Percentiles rank a stretch among this genome's conserved stretches.
Conservation (phyloP, 257 asterid species). For the Thymus quinquecostatus region DNA sequence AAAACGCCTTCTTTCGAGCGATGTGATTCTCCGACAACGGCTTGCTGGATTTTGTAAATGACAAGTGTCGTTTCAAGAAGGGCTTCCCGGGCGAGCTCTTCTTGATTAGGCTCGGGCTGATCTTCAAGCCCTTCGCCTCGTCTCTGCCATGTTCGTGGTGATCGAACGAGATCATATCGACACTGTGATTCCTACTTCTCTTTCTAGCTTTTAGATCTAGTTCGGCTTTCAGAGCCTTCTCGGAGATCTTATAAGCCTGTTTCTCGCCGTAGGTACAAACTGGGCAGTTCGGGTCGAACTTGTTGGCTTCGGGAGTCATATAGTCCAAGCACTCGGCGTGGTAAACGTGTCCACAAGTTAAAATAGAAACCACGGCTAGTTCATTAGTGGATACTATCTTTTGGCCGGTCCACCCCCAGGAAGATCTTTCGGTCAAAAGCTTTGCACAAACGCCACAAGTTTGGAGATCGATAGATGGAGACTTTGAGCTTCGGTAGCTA, state of each 20-base stretch:
- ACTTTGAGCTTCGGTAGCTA: conserved; percentile 52
- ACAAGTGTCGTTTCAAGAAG: conserved; percentile 77
- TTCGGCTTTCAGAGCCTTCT: conserved; percentile 76
- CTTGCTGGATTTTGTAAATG: conserved; percentile 57
- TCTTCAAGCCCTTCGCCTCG: conserved; percentile 43
- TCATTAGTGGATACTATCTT: conserved; percentile 67
- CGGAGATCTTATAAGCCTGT: conserved; percentile 71
- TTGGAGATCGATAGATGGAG: conserved; percentile 61
- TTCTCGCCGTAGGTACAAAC: conserved; percentile 90
- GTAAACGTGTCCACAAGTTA: conserved; percentile 85
- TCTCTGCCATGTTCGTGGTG: conserved; percentile 44
- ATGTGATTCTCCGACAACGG: conserved; percentile 53
- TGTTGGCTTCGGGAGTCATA: conserved; percentile 84
- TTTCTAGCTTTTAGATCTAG: conserved; percentile 63
- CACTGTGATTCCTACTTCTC: conserved; percentile 51
- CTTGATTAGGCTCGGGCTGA: conserved; percentile 35
- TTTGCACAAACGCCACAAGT: conserved; percentile 83
- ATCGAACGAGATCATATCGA: conserved; percentile 46
- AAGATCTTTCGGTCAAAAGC: conserved; percentile 70
- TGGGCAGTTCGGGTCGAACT: conserved; percentile 87
- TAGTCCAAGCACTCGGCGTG: conserved; percentile 95
- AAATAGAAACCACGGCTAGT: conserved; percentile 79
- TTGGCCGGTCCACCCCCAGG: conserved; percentile 71
- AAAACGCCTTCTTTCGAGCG: conserved; percentile 45
- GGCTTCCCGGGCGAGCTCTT: conserved; percentile 60